phyloP scores from a whole-genome alignment of 768 basidiomycete genomes.

The Nevesoporus exiguus region DNA sequence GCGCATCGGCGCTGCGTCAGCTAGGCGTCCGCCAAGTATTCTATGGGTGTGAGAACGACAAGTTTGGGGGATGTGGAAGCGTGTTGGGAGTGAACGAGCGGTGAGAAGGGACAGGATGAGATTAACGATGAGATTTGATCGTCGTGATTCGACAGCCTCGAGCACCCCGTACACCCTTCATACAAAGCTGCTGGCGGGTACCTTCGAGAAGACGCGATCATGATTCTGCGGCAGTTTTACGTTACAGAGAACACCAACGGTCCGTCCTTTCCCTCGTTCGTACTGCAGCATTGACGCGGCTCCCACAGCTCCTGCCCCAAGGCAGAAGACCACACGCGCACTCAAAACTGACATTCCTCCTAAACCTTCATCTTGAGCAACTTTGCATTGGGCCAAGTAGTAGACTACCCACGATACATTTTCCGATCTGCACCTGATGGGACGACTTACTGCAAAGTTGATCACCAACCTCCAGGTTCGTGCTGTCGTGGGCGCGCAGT shows the following conservation, averaged over 20 bases:
- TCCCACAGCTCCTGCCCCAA: conserved; percentile 78
- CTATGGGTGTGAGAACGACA: conserved; percentile 93
- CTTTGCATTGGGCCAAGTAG: not conserved
- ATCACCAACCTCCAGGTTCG: not conserved
- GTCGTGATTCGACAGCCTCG: conserved; percentile 42
- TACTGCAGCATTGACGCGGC: conserved; percentile 9
- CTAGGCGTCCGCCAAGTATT: conserved; percentile 86
- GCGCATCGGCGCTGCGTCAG: conserved; percentile 92
- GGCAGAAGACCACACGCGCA: conserved; percentile 77
- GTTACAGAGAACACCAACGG: conserved; percentile 92
- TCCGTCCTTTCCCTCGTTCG: conserved; percentile 33
- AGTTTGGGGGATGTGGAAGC: conserved; percentile 96
- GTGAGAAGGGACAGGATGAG: conserved; percentile 40
- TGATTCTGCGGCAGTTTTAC: conserved; percentile 84
- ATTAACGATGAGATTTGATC: not conserved
- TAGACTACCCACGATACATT: not conserved
- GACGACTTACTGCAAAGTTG: too few relatives aligned
- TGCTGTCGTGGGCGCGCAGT: not conserved
- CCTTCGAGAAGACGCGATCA: conserved; percentile 78
- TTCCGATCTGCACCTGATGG: too few relatives aligned
- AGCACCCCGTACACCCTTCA: conserved; percentile 68
- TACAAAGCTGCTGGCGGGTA: conserved; percentile 78
- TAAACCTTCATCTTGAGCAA: conserved; percentile 7
- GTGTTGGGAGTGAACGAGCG: conserved; percentile 81
- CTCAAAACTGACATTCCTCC: conserved; percentile 75